Percentiles rank a stretch among this genome's conserved stretches.
These are phyloP conservation scores for Telopea speciosissima DNA, from an alignment of 177 flowering plant species.

Conservation along the genomic window DNA sequence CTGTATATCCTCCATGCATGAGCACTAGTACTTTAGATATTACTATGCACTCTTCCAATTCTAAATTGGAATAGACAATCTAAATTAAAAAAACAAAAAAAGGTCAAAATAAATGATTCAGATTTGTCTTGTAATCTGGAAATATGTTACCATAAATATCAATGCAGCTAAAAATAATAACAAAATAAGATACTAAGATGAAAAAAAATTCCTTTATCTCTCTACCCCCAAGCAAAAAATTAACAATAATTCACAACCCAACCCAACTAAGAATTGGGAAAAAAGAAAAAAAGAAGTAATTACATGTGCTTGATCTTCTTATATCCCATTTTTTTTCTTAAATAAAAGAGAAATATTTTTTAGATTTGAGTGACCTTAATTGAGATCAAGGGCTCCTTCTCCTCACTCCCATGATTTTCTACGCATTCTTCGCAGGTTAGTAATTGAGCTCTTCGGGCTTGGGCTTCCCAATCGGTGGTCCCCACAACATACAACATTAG, in stretches of 20 bases:
- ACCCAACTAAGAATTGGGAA: conserved; percentile 6
- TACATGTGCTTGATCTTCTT: background rate
- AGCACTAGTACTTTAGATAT: no score
- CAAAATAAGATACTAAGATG: no score
- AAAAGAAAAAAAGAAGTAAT: conserved; percentile 2
- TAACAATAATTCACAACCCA: conserved; percentile 26
- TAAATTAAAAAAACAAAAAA: no score
- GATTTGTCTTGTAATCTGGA: no score
- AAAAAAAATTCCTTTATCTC: no score
- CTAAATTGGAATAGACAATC: no score
- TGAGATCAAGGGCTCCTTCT: background rate
- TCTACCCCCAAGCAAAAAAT: conserved; percentile 5
- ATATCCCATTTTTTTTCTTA: no score
- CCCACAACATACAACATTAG: conserved; percentile 35
- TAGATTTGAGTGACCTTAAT: background rate
- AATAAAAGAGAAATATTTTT: background rate
- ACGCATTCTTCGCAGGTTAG: conserved; percentile 19
- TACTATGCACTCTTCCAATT: no score
- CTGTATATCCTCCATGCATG: no score
- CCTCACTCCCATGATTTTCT: background rate
- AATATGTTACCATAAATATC: no score
- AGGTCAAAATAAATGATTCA: no score
- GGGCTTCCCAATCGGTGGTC: conserved; percentile 38
- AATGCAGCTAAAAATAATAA: no score
- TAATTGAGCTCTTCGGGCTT: conserved; percentile 35